Evolutionary conservation across 78 protist species (phyloP), one percentile per base, ranked within the genome.

Genomic region (Dictyostelium capitatum): DNA sequence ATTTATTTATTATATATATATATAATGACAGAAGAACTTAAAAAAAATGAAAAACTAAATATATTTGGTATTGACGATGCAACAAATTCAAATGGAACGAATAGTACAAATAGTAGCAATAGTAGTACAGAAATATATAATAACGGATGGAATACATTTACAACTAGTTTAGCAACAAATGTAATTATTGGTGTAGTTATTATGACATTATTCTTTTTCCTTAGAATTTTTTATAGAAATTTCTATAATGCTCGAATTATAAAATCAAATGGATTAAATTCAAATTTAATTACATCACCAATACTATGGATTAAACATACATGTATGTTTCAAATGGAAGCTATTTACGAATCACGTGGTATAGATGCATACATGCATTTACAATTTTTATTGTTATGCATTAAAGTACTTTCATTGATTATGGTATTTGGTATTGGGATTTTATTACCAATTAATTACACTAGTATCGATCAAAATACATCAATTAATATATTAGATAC

Each of bases 351-450:
- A n/a, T 64, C 79, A 9, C 56, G 93, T 23, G 93, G 93, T 41
- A 87, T 87, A 28, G 93, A 87, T 77, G 93, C 93, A 19, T 87
- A 87, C 43, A 87, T 87, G 83, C 93, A 87, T 30, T 77, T 87
- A 6, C 93, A 54, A 64, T 87, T 87, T 43, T 37, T 87, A 11
- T 46, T 47, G 30, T 84, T 87, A 8, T 87, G 93, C 37, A 87
- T 87, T 3, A 50, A 87, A 64, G 19, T 87, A 0, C 23, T 77
- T 1, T 48, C 73, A 4, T 48, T 87, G 4, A 32, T 87, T 6
- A 32, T 87, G 65, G 84, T 87, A 17, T 87, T 87, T 87, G 93
- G 93, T 20, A 77, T 87, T 47, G 93, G 93, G 4, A 74, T 87
- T 6, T 50, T 87, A 30, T 41, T 87, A 6, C 93, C 93, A 30